These are phyloP conservation scores for Catenaria anguillulae DNA, from an alignment of 371 early-diverging fungal genomes.

Conservation along the genomic window DNA sequence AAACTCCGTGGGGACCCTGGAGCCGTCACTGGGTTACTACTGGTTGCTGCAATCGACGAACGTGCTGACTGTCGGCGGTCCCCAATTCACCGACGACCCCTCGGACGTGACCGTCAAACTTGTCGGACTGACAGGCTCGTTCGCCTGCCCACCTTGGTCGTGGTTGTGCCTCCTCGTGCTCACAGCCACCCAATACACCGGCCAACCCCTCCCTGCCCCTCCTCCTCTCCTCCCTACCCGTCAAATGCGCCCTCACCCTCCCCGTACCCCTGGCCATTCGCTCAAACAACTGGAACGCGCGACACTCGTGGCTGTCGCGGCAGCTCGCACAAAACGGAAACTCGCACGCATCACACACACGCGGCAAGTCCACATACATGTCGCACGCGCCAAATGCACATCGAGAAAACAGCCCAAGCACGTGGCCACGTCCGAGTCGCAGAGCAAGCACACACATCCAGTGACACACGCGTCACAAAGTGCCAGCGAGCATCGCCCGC, in stretches of 20 bases:
- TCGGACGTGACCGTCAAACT: too few species aligned
- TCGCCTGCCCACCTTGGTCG: too few species aligned
- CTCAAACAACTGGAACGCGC: neutral
- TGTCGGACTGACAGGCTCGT: too few species aligned
- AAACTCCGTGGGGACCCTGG: too few species aligned
- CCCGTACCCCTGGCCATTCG: neutral
- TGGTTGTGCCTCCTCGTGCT: too few species aligned
- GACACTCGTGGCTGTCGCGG: neutral
- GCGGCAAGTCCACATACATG: neutral
- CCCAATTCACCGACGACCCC: too few species aligned
- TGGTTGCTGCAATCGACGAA: too few species aligned
- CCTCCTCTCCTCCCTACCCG: neutral
- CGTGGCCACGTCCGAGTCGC: neutral
- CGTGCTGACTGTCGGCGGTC: too few species aligned
- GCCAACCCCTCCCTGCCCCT: too few species aligned
- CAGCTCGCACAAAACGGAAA: neutral
- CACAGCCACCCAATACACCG: too few species aligned
- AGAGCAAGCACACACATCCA: neutral
- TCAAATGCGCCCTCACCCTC: neutral
- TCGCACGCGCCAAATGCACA: neutral
- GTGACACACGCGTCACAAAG: neutral
- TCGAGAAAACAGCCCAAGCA: neutral
- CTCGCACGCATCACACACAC: neutral
- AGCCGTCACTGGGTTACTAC: too few species aligned
- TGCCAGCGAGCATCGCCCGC: neutral